Percentiles rank a stretch among this genome's conserved stretches.
Evolutionary conservation across 2,329 filamentous ascomycete species (phyloP).

Genomic region (Botrytis fabae): DNA sequence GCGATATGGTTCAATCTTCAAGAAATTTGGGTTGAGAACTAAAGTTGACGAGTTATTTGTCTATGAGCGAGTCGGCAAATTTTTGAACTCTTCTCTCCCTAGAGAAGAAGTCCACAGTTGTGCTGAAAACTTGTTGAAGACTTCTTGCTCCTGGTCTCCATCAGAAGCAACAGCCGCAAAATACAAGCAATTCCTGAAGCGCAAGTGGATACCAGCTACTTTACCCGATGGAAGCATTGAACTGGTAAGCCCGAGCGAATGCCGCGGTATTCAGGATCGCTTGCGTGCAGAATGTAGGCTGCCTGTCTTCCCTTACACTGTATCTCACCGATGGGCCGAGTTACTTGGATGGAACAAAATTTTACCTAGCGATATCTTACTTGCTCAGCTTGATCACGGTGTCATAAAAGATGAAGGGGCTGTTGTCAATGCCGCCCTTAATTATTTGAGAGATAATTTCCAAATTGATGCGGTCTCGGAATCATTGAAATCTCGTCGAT

Average conservation of each 20-base stretch:
- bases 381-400: constrained; percentile 30
- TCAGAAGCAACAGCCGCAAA: neutral
- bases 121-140: constrained; percentile 23
- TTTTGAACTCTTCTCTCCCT: constrained; percentile 24
- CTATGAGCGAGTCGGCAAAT: constrained; percentile 25
- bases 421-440: constrained; percentile 31
- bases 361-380: constrained; percentile 26
- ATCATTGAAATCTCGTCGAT: constrained; percentile 26
- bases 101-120: constrained; percentile 14
- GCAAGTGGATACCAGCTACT: constrained; percentile 32
- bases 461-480: constrained; percentile 16
- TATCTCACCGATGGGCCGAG: constrained; percentile 27
- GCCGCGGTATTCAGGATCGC: constrained; percentile 27
- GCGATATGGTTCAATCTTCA: constrained; percentile 29
- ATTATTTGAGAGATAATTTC: constrained; percentile 25
- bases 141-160: constrained; percentile 21
- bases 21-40: constrained; percentile 30
- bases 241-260: constrained; percentile 28
- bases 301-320: constrained; percentile 23
- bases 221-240: constrained; percentile 1
- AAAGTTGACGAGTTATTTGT: constrained; percentile 30
- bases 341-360: constrained; percentile 31
- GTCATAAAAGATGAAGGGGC: constrained; percentile 21
- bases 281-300: constrained; percentile 29
- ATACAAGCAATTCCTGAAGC: constrained; percentile 17